Base-by-base conservation (phyloP, 306 rosid genomes). In the Vigna unguiculata region DNA sequence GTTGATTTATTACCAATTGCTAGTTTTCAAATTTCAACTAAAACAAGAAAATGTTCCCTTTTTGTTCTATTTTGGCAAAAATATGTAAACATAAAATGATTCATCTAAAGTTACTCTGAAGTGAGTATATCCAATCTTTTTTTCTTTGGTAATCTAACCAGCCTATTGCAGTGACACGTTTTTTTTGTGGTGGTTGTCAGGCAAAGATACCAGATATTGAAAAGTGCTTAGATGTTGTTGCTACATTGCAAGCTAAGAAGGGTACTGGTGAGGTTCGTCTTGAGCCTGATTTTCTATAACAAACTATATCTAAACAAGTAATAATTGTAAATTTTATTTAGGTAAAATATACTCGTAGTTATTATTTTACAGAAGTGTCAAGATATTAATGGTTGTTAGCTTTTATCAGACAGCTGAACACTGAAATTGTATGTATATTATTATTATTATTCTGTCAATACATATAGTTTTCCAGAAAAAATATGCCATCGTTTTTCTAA, bases 181-280 rank as follows among this genome's bases (percentile, higher is more conserved):
- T 85, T 83, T 82, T 28, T 5, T 46, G 3, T 66, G 57, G 60
- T 79, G 52, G 49, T 82, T 84, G 30, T 43, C 87, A 96, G 99
- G 99, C 98, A 62, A 96, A 96, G 87, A 92, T 96, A 46, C 97
- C 98, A 20, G 98, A 95, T 86, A 95, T 95, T 69, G 91, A 85
- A 65, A 96, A 96, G 85, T 95, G 97, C 87, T 83, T 90, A 79
- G 97, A 90, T 7, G 85, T 92, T 65, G 95, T 92, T 81, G 92
- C 93, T 54, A 81, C 93, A 28, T 85, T 90, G 83, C 90, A 89
- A 81, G 92, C 93, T 84, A 90, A 91, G 93, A 90, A 92, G 93
- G 96, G 89, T 70, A 82, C 99, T 25, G 96, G 98, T 87, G 97
- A 92, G 99, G 99, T 95, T 89, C 83, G 98, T 95, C 46, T 79